Evolutionary conservation across 2,329 filamentous ascomycete species (phyloP).

Genomic region (Aspergillus tubingensis): DNA sequence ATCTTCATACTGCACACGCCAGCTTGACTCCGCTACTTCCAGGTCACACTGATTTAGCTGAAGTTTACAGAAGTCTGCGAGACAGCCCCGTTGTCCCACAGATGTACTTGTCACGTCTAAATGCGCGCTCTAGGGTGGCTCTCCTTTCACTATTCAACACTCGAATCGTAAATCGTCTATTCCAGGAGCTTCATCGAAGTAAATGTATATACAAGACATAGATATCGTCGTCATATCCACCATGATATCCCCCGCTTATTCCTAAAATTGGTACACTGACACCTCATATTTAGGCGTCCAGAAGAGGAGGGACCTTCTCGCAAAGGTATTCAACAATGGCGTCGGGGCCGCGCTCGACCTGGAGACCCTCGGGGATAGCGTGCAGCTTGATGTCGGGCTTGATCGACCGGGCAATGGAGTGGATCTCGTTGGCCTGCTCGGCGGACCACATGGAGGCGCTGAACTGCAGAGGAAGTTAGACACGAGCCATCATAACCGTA

Average conservation of each 20-base stretch:
- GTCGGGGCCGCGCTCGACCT: constrained; percentile 46
- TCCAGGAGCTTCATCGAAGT: neutral
- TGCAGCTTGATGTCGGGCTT: constrained; percentile 45
- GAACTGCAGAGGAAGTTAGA: constrained; percentile 49
- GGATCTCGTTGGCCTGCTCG: constrained; percentile 42
- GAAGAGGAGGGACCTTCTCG: constrained; percentile 43
- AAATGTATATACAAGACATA: constrained; percentile 3
- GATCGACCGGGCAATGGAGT: constrained; percentile 39
- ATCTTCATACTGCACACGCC: too few species aligned
- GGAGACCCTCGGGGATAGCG: constrained; percentile 45
- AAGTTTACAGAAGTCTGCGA: too few species aligned
- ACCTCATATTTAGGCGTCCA: constrained; percentile 28
- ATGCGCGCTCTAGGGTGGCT: neutral
- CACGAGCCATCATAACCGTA: neutral
- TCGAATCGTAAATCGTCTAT: neutral
- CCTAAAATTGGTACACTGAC: neutral
- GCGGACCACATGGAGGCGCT: constrained; percentile 62
- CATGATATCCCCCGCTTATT: neutral
- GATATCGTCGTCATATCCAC: neutral
- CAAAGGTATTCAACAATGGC: constrained; percentile 46
- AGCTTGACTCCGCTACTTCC: too few species aligned
- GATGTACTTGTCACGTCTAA: neutral
- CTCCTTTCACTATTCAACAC: neutral
- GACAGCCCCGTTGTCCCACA: neutral
- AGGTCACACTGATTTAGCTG: too few species aligned